Percentiles rank a stretch among this genome's conserved stretches.
Evolutionary conservation across 2,329 filamentous ascomycete species (phyloP).

Genomic region (Myriosclerotinia duriaeana): DNA sequence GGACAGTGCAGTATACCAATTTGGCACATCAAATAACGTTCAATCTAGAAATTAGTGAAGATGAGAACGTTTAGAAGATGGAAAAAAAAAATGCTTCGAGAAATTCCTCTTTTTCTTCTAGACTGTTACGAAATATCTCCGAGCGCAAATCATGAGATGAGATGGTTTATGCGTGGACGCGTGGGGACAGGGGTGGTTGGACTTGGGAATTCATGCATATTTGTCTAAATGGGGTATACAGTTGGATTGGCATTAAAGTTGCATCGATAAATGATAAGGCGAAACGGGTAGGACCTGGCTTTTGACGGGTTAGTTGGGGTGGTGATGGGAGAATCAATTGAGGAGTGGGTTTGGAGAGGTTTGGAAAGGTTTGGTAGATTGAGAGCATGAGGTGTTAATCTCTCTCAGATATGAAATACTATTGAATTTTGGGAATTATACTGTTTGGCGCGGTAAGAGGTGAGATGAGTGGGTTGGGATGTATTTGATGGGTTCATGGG

Average conservation of each 20-base stretch:
- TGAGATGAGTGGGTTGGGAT: constrained; percentile 16
- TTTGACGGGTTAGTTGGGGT: constrained; percentile 1
- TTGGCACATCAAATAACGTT: neutral
- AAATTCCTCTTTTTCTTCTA: constrained; percentile 6
- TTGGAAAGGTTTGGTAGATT: neutral
- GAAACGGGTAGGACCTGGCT: constrained; percentile 5
- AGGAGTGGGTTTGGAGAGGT: neutral
- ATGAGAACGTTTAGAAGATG: neutral
- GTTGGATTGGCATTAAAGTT: neutral
- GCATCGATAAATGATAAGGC: constrained; percentile 13
- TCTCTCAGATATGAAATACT: constrained; percentile 3
- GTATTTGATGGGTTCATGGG: neutral
- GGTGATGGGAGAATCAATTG: neutral
- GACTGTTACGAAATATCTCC: neutral
- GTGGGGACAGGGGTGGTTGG: constrained; percentile 7
- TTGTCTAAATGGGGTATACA: neutral
- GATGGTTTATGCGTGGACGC: constrained; percentile 17
- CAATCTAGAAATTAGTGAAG: neutral
- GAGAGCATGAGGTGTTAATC: constrained; percentile 18
- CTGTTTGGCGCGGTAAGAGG: constrained; percentile 8
- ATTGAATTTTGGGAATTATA: neutral
- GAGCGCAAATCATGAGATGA: constrained; percentile 16
- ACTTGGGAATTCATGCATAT: constrained; percentile 18
- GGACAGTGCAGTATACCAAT: too few relatives aligned
- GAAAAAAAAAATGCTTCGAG: neutral